Base-by-base conservation (phyloP, 257 asterid species). In the Penstemon barbatus region DNA sequence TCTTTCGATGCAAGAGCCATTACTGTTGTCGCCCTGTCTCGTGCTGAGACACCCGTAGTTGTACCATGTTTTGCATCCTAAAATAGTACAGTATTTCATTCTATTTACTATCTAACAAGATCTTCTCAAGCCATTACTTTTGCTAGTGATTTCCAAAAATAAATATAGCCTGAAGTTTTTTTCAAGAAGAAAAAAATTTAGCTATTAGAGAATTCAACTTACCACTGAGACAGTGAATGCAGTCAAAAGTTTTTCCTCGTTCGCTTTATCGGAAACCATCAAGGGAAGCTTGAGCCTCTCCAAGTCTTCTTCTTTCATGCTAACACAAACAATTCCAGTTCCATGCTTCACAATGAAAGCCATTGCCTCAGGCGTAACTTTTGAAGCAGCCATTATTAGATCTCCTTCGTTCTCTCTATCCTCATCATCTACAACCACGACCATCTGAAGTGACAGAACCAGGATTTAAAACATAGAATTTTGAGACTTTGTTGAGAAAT, bases 321-420 rank as follows among this genome's bases (percentile, higher is more conserved):
- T 94, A 70, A 94, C 99, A 70, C 99, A 94, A 57, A 94, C 99
- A 51, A 94, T 94, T 59, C 99, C 99, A 63, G 97, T 94, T 67
- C 97, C 96, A 61, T 94, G 91, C 82, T 84, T 94, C 79, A 94
- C 99, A 73, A 94, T 80, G 82, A 94, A 94, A 61, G 99, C 97
- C 97, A 91, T 89, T 18, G 97, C 97, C 79, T 89, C 99, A 3
- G 96, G 85, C 12, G 99, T 91, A 61, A 88, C 99, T 83, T 86
- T 91, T 8, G 96, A 84, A 42, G 96, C 99, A 64, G 97, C 97
- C 96, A 94, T 91, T 68, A 94, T 85, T 18, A 94, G 72, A 80
- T 91, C 99, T 66, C 99, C 99, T 89, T 94, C 99, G 63, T 94
- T 94, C 79, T 94, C 99, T 78, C 99, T 83, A 75, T 83, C 96